Evolutionary conservation across 2,329 filamentous ascomycete species (phyloP).

Genomic region (Neopestalotiopsis sp.): DNA sequence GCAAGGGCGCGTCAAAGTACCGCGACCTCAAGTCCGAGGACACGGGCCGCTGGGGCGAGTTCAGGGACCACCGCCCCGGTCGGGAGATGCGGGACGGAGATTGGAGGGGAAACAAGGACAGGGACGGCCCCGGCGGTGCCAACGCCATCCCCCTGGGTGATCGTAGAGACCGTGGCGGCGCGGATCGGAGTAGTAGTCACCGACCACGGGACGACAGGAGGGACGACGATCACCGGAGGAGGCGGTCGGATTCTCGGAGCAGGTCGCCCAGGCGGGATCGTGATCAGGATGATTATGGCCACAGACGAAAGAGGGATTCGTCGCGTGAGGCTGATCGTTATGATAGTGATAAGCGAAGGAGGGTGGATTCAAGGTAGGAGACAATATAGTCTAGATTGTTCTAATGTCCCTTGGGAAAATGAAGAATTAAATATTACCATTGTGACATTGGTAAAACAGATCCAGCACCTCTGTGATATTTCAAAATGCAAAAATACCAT

Average conservation of each 20-base stretch:
- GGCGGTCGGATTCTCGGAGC: constrained; percentile 53
- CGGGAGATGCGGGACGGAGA: constrained; percentile 44
- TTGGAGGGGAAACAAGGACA: constrained; percentile 68
- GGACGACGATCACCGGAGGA: constrained; percentile 38
- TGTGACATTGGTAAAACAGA: too few species aligned
- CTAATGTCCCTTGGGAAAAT: not conserved
- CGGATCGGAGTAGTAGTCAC: constrained; percentile 21
- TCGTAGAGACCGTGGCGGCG: constrained; percentile 45
- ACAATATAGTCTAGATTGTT: not conserved
- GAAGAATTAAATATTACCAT: not conserved
- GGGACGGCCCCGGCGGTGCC: constrained; percentile 60
- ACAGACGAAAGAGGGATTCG: constrained; percentile 61
- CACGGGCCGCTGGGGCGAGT: constrained; percentile 83
- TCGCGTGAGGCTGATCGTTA: constrained; percentile 60
- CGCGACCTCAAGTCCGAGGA: constrained; percentile 88
- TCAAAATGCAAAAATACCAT: not conserved
- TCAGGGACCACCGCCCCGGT: constrained; percentile 53
- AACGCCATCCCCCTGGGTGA: constrained; percentile 75
- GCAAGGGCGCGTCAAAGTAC: constrained; percentile 90
- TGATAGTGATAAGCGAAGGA: constrained; percentile 64
- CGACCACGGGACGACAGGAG: constrained; percentile 29
- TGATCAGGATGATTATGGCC: constrained; percentile 45
- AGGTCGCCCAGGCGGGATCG: constrained; percentile 51
- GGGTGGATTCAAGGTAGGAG: constrained; percentile 50
- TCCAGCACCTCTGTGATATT: too few species aligned